Percentiles rank a stretch among this genome's conserved stretches.
Conservation (phyloP, 768 basidiomycete species). For the Tricholoma bakamatsutake region DNA sequence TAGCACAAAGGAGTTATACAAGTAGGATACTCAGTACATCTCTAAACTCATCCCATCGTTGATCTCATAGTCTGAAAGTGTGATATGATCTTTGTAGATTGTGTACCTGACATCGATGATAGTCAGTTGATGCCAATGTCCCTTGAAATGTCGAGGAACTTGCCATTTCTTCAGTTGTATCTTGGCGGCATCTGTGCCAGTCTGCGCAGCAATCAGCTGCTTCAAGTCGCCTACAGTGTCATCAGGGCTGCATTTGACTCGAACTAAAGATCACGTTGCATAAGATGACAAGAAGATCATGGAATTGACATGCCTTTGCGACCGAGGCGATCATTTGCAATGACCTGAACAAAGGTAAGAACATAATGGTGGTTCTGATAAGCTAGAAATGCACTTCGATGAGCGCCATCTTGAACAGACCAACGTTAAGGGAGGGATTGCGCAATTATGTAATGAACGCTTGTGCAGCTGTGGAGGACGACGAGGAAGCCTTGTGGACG, state of each 20-base stretch:
- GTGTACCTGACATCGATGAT: constrained; percentile 61
- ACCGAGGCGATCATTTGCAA: constrained; percentile 93
- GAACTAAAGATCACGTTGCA: constrained; percentile 44
- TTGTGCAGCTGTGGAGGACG: not conserved
- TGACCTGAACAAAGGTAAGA: constrained; percentile 47
- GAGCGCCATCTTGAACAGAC: constrained; percentile 8
- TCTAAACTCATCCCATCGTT: constrained; percentile 91
- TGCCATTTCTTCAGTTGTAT: constrained; percentile 97
- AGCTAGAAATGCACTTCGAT: constrained; percentile 39
- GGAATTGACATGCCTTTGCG: constrained; percentile 67
- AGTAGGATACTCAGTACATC: constrained; percentile 56
- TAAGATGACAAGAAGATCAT: not conserved
- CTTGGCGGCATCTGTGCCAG: constrained; percentile 79
- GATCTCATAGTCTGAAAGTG: constrained; percentile 88
- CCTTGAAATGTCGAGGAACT: constrained; percentile 17
- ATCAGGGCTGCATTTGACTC: constrained; percentile 91
- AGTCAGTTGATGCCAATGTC: not conserved
- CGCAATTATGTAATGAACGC: not conserved
- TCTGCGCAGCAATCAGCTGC: constrained; percentile 95
- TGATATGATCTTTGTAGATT: constrained; percentile 95
- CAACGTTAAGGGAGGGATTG: not conserved
- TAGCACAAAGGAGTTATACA: not conserved
- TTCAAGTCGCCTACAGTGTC: constrained; percentile 98
- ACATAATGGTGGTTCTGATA: not conserved
- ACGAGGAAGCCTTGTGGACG: too few species aligned